Evolutionary conservation across 345 rosid genomes (phyloP).

Genomic region (Theobroma cacao): DNA sequence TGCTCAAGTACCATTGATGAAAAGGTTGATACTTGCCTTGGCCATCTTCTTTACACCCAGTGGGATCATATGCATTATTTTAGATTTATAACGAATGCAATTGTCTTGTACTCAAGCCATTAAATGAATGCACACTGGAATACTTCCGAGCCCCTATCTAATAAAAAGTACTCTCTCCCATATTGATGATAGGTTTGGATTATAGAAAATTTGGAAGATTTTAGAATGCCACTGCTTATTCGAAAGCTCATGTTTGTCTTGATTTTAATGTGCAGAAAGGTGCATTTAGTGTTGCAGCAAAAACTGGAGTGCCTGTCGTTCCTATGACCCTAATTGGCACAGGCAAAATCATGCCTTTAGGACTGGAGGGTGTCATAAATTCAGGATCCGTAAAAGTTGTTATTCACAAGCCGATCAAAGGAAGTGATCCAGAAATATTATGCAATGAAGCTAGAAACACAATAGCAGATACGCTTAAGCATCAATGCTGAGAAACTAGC

Average conservation of each 20-base stretch:
- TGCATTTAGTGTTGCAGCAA: slow-evolving; percentile 84
- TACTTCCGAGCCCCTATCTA: neutral
- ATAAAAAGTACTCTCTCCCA: neutral
- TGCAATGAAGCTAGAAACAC: slow-evolving; percentile 63
- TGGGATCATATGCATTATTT: neutral
- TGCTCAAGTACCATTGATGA: neutral
- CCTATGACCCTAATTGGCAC: slow-evolving; percentile 88
- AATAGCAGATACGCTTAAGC: slow-evolving; percentile 48
- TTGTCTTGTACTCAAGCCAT: neutral
- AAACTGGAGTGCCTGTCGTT: slow-evolving; percentile 74
- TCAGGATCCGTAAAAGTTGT: slow-evolving; percentile 62
- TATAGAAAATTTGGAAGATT: neutral
- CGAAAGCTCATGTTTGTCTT: slow-evolving; percentile 22
- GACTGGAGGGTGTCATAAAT: slow-evolving; percentile 72
- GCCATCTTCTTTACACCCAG: neutral
- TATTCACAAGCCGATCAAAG: slow-evolving; percentile 70
- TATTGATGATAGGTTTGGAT: neutral
- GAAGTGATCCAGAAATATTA: slow-evolving; percentile 55
- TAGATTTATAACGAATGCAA: neutral
- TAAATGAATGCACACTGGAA: neutral
- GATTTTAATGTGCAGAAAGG: slow-evolving; percentile 62
- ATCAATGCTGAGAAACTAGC: slow-evolving; percentile 22
- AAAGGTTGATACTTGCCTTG: neutral
- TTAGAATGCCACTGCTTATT: neutral
- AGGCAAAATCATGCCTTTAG: slow-evolving; percentile 91